Conservation (phyloP, 305 asterid species). For the Caryopteris hybrid region DNA sequence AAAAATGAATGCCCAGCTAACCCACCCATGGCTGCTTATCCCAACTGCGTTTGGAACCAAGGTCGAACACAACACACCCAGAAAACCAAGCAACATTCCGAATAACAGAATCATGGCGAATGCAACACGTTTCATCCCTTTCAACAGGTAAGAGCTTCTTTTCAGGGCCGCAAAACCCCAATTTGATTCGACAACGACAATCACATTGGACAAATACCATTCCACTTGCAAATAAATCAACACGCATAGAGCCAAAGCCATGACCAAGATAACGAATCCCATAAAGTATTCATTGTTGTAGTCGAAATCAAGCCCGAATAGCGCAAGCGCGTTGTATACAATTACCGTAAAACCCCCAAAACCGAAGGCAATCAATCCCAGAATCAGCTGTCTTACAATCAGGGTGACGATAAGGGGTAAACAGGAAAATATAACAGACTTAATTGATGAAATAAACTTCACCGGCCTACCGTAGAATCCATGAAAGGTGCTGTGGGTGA, state of each 20-base stretch:
- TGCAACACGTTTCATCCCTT: constrained; percentile 69
- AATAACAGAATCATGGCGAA: constrained; percentile 47
- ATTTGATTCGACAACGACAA: constrained; percentile 68
- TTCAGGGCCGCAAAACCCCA: constrained; percentile 71
- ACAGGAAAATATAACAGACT: constrained; percentile 43
- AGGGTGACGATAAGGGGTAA: constrained; percentile 54
- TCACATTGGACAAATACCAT: constrained; percentile 55
- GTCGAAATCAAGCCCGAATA: constrained; percentile 38
- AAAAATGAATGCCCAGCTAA: constrained; percentile 49
- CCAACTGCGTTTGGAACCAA: constrained; percentile 40
- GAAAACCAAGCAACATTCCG: constrained; percentile 37
- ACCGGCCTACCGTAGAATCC: constrained; percentile 88
- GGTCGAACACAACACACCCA: constrained; percentile 40
- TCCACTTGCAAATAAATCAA: constrained; percentile 48
- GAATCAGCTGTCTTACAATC: constrained; percentile 25
- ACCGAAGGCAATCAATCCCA: constrained; percentile 17
- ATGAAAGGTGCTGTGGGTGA: constrained; percentile 80
- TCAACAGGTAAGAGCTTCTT: constrained; percentile 60
- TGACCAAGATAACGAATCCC: constrained; percentile 19
- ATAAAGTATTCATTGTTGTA: constrained; percentile 23
- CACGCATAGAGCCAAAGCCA: constrained; percentile 16
- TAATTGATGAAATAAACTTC: constrained; percentile 50
- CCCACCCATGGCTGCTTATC: constrained; percentile 35
- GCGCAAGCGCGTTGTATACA: constrained; percentile 17
- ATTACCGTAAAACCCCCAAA: constrained; percentile 32